Evolutionary conservation across 2,329 filamentous ascomycete genomes (phyloP).

Genomic region (Penicillium corylophilum): DNA sequence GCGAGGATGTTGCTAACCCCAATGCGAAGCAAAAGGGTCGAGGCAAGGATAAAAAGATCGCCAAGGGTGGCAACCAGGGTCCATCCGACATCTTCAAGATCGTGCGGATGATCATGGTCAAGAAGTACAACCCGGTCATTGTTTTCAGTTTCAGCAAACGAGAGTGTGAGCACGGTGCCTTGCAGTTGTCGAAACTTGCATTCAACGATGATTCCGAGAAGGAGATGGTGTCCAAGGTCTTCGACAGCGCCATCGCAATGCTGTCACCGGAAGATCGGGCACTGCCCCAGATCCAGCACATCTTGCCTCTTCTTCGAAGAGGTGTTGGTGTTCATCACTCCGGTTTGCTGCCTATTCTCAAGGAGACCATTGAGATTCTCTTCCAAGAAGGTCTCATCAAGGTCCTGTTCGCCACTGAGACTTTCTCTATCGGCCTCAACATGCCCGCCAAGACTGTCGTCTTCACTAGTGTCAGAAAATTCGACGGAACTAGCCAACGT

Average conservation of each 20-base stretch:
- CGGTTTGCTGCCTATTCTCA: constrained; percentile 88
- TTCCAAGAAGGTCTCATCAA: constrained; percentile 99
- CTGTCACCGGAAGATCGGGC: constrained; percentile 87
- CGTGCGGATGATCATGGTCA: constrained; percentile 97
- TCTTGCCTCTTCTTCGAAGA: constrained; percentile 81
- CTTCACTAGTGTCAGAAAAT: constrained; percentile 96
- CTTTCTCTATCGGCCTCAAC: constrained; percentile 96
- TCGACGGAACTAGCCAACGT: constrained; percentile 75
- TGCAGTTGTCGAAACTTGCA: constrained; percentile 79
- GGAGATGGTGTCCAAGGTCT: constrained; percentile 89
- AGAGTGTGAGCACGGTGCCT: constrained; percentile 86
- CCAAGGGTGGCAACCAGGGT: constrained; percentile 75
- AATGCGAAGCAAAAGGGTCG: constrained; percentile 79
- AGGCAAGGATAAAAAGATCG: constrained; percentile 87
- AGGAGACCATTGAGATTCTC: constrained; percentile 97
- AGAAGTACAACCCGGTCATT: constrained; percentile 96
- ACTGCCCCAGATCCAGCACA: constrained; percentile 85
- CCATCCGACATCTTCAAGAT: constrained; percentile 93
- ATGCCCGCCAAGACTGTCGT: constrained; percentile 99
- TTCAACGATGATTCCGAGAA: constrained; percentile 98
- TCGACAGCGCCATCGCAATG: constrained; percentile 87
- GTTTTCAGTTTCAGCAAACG: constrained; percentile 99
- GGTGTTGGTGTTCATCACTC: constrained; percentile 98
- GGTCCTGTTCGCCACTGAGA: constrained; percentile 95
- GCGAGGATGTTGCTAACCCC: constrained; percentile 75